phyloP scores from a whole-genome alignment of 2,329 filamentous ascomycete genomes.

The Sporothrix variecibatus region DNA sequence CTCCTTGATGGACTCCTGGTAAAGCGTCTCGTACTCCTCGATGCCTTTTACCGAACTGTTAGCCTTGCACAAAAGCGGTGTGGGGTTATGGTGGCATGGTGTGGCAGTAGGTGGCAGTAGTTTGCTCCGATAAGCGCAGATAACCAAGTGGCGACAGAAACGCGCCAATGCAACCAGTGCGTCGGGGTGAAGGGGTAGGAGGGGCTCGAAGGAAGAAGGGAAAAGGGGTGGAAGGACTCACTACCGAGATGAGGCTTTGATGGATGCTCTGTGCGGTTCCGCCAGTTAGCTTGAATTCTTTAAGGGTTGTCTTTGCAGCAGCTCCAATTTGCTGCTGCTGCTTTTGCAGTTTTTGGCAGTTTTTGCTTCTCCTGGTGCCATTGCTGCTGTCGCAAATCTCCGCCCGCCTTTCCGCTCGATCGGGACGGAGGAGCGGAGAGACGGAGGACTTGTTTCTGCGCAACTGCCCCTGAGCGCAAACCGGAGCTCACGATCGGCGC shows the following conservation, averaged over 20 bases:
- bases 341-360: background rate
- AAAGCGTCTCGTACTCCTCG: slow-evolving; percentile 67
- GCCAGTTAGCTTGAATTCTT: slow-evolving; percentile 38
- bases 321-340: background rate
- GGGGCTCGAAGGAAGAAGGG: background rate
- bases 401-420: background rate
- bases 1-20: slow-evolving; percentile 84
- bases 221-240: slow-evolving; percentile 44
- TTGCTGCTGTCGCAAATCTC: background rate
- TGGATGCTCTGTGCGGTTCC: slow-evolving; percentile 59
- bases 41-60: slow-evolving; percentile 48
- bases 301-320: slow-evolving; percentile 4
- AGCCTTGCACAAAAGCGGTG: slow-evolving; percentile 31
- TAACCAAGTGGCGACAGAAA: background rate
- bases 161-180: background rate
- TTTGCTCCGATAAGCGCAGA: slow-evolving; percentile 16
- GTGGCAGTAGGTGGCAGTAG: background rate
- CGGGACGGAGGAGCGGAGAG: background rate
- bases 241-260: slow-evolving; percentile 67
- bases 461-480: background rate
- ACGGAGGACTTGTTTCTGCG: background rate
- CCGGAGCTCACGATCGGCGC: background rate
- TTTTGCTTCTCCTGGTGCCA: background rate
- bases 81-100: background rate
- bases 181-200: background rate